phyloP scores from a whole-genome alignment of 441 rosid genomes.

The Omphalea diandra region DNA sequence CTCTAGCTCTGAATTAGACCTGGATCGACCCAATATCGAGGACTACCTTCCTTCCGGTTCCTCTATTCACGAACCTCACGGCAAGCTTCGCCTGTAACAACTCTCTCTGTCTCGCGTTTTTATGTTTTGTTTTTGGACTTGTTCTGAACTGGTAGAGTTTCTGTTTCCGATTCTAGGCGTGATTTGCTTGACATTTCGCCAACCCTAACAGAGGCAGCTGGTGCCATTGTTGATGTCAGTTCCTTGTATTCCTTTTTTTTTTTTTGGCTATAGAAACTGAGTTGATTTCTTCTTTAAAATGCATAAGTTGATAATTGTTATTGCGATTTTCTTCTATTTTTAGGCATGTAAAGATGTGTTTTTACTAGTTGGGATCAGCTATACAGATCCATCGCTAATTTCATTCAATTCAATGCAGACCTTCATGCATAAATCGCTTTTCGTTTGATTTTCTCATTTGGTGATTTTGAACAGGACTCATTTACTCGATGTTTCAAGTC shows the following conservation, averaged over 20 bases:
- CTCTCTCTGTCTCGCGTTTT: neutral
- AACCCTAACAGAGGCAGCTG: conserved; percentile 90
- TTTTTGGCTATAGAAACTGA: neutral
- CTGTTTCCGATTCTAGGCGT: conserved; percentile 39
- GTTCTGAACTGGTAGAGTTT: no score
- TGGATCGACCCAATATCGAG: conserved; percentile 85
- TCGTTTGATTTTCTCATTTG: neutral
- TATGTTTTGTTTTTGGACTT: neutral
- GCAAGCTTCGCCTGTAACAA: conserved; percentile 77
- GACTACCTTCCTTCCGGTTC: conserved; percentile 92
- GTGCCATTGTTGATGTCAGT: conserved; percentile 91
- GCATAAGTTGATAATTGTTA: neutral
- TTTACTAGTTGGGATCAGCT: no score
- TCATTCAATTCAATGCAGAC: neutral
- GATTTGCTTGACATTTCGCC: conserved; percentile 91
- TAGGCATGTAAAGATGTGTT: no score
- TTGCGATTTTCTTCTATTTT: neutral
- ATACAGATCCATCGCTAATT: neutral
- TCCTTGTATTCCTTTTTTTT: neutral
- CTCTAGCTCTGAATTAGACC: conserved; percentile 77
- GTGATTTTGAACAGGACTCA: conserved; percentile 49
- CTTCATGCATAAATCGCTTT: neutral
- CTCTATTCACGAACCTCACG: conserved; percentile 74
- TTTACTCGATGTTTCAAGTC: conserved; percentile 98
- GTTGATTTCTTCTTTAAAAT: neutral